Evolutionary conservation across 495 filamentous ascomycete genomes (phyloP).

Genomic region (Pyronema domesticum): DNA sequence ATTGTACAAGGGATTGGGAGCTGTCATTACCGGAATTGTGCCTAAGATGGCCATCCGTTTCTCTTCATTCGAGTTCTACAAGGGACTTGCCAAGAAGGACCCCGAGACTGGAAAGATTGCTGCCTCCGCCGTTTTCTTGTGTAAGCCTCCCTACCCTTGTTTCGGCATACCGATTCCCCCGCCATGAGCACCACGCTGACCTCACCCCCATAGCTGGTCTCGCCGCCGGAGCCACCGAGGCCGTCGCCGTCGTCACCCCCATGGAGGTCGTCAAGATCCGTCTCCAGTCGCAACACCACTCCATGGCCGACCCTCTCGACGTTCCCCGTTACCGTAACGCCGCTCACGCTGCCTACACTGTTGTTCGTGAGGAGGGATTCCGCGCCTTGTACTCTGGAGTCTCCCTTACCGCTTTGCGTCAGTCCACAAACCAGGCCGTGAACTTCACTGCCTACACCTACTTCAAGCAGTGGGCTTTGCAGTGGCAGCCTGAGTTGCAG

Average conservation of each 20-base stretch:
- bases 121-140: slow-evolving; percentile 65
- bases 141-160: slow-evolving; percentile 28
- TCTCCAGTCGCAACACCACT: slow-evolving; percentile 92
- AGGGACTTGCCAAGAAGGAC: slow-evolving; percentile 30
- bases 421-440: slow-evolving; percentile 92
- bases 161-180: neutral
- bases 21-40: slow-evolving; percentile 89
- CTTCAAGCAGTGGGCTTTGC: slow-evolving; percentile 62
- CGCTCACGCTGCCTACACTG: slow-evolving; percentile 84
- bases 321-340: slow-evolving; percentile 65
- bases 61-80: slow-evolving; percentile 92
- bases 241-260: slow-evolving; percentile 84
- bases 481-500: slow-evolving; percentile 42
- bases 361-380: slow-evolving; percentile 76
- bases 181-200: neutral
- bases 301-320: slow-evolving; percentile 26
- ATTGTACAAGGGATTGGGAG: slow-evolving; percentile 91
- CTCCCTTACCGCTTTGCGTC: slow-evolving; percentile 75
- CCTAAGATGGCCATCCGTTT: slow-evolving; percentile 99
- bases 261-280: slow-evolving; percentile 98
- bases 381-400: slow-evolving; percentile 82
- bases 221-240: slow-evolving; percentile 84
- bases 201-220: slow-evolving; percentile 48
- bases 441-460: slow-evolving; percentile 98
- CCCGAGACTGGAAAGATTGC: slow-evolving; percentile 45